These are phyloP conservation scores for Xylariaceae sp. DNA, from an alignment of 2,329 filamentous ascomycete species.

Conservation along the genomic window DNA sequence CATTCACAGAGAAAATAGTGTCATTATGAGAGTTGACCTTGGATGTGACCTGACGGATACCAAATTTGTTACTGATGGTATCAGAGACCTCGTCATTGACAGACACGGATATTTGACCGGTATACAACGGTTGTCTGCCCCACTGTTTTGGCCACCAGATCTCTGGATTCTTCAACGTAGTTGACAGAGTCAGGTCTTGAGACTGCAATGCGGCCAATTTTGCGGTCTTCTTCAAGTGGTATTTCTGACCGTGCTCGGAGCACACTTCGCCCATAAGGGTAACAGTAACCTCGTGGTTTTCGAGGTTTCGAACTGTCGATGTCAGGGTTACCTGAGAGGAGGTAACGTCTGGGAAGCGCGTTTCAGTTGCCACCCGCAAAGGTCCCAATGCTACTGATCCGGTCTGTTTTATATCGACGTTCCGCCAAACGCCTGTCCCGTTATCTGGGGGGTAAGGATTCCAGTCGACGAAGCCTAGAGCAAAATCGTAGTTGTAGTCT, in stretches of 20 bases:
- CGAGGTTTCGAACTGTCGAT: slow-evolving; percentile 37
- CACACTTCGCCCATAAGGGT: slow-evolving; percentile 32
- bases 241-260: slow-evolving; percentile 27
- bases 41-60: slow-evolving; percentile 50
- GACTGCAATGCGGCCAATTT: slow-evolving; percentile 35
- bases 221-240: slow-evolving; percentile 31
- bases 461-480: slow-evolving; percentile 57
- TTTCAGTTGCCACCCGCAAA: slow-evolving; percentile 41
- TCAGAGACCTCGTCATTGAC: slow-evolving; percentile 30
- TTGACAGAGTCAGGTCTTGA: slow-evolving; percentile 36
- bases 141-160: slow-evolving; percentile 60
- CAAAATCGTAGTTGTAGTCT: slow-evolving; percentile 54
- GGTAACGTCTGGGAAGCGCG: slow-evolving; percentile 28
- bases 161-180: slow-evolving; percentile 38
- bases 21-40: slow-evolving; percentile 48
- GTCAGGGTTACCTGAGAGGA: slow-evolving; percentile 35
- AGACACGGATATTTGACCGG: slow-evolving; percentile 28
- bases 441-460: slow-evolving; percentile 58
- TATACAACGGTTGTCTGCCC: slow-evolving; percentile 52
- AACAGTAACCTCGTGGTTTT: slow-evolving; percentile 36
- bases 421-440: slow-evolving; percentile 57
- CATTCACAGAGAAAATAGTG: slow-evolving; percentile 51
- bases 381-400: slow-evolving; percentile 44
- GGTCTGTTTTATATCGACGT: slow-evolving; percentile 50
- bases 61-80: slow-evolving; percentile 38